Evolutionary conservation across 139 green algal species (phyloP), one percentile per base, ranked within the genome.

Genomic region (Mychonastes homosphaera): DNA sequence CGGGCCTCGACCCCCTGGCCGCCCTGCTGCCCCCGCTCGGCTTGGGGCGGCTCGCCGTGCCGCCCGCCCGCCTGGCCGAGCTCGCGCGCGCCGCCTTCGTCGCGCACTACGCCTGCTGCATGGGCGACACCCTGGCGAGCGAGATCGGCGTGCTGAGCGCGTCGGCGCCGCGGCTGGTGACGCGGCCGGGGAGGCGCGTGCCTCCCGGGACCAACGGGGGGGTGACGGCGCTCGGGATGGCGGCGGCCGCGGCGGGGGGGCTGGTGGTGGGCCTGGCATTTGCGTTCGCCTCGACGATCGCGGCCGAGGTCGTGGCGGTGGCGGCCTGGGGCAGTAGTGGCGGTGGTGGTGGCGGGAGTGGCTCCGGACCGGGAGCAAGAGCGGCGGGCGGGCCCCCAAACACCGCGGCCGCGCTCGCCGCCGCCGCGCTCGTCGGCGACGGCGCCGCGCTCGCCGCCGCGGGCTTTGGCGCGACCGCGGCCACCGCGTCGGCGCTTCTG

Each of bases 121-220:
- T 70, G 56, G 87, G 72, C 9, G 87, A 95, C 76, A 95, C 87
- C 2, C 95, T 79, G 83, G 67, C 80, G 3, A 83, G 67, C 26
- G 87, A 95, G 76, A 13, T 95, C 10, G 87, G 87, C 3, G 75
- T 91, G 38, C 74, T 92, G 12, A 77, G 23, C 26, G 54, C 13
- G 18, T 32, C n/a, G 2, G 30, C 61, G 26, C 86, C 86, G 2
- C 59, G 75, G 19, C 75, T 95, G 1, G 80, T 95, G 63, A 92
- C 80, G 24, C 79, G 58, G 3, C 4, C 67, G 10, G 32, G 51
- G 19, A 43, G 39, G 39, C 15, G 56, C 18, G 71, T 78, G 16
- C 64, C 52, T 23, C 71, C 61, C 3, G 84, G 84, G 33, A 80
- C 75, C n/a, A 88, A 93, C 64, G 86, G 85, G 1, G 85, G 73